Base-by-base conservation (phyloP, 73 alveolate species). In the Effrenium voratum region DNA sequence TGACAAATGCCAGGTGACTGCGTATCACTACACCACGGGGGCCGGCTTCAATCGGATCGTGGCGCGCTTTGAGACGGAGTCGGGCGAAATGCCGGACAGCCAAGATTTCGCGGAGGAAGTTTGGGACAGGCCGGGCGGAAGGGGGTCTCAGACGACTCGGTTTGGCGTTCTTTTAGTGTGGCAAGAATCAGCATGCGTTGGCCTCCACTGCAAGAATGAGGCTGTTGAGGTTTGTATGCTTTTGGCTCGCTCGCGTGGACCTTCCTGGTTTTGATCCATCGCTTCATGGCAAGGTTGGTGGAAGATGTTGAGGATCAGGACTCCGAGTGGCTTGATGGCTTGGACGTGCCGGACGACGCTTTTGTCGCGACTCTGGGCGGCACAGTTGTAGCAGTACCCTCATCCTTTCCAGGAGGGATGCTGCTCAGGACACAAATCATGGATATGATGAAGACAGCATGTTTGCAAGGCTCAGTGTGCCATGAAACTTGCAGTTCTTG, bases 71-170 rank as follows among this genome's bases (percentile, higher is more conserved):
- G 95, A 45, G 45, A 32, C 36, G 44, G 59, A 59, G 60, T 22
- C 83, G 40, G 84, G 95, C 38, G 95, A 43, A 6, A 8, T 59
- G 10, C 95, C 95, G 1, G 38, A 24, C 3, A 70, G 85, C 13
- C 85, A 87, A 5, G 95, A 63, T 40, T 87, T 87, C 50, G 95
- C 95, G n/a, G 95, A 87, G 49, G 95, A 87, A n/a, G 72, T 87
- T 36, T 87, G 95, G 95, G 95, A 87, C 95, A 59, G 95, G 95
- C 47, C 49, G 49, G 40, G 38, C 3, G 63, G n/a, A n/a, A n/a
- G n/a, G n/a, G n/a, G n/a, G n/a, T n/a, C n/a, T n/a, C n/a, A n/a
- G n/a, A n/a, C n/a, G n/a, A n/a, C n/a, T n/a, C n/a, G n/a, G n/a
- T 5, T 32, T 2, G 34, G 30, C 34, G 34, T 4, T 72, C 49